Conservation (phyloP, 352 stramenopile genomes). For the Globisporangium heterothallicum region DNA sequence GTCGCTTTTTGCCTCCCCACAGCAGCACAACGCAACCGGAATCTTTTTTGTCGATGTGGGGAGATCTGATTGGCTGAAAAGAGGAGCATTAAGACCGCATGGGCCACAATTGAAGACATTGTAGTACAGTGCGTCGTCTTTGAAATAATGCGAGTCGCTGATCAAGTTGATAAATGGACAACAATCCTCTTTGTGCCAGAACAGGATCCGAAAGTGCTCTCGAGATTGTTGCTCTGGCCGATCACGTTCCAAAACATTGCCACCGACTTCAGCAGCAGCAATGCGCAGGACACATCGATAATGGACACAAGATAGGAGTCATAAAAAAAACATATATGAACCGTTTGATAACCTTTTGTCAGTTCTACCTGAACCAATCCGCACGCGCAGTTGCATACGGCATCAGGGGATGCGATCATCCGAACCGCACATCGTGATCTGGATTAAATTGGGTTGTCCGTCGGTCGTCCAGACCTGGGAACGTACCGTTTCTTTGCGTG, state of each 20-base stretch:
- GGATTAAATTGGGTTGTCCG: conserved; percentile 35
- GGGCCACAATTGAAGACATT: conserved; percentile 2
- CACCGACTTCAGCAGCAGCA: too few relatives aligned
- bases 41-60: conserved; percentile 39
- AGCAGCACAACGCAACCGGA: conserved; percentile 1
- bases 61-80: conserved; percentile 49
- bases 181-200: background rate
- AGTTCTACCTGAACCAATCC: background rate
- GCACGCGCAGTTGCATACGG: background rate
- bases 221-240: background rate
- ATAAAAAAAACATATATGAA: conserved; percentile 13
- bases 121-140: background rate
- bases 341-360: conserved; percentile 1
- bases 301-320: background rate
- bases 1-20: conserved; percentile 5
- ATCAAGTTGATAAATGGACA: background rate
- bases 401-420: conserved; percentile 15
- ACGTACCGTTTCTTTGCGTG: conserved; percentile 44
- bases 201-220: background rate
- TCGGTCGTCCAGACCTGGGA: conserved; percentile 39
- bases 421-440: conserved; percentile 38
- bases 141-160: background rate
- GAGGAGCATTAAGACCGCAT: background rate
- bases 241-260: background rate
- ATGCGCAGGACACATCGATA: too few relatives aligned